These are phyloP conservation scores for Penicillium freii DNA, from an alignment of 2,329 filamentous ascomycete species.

Conservation along the genomic window DNA sequence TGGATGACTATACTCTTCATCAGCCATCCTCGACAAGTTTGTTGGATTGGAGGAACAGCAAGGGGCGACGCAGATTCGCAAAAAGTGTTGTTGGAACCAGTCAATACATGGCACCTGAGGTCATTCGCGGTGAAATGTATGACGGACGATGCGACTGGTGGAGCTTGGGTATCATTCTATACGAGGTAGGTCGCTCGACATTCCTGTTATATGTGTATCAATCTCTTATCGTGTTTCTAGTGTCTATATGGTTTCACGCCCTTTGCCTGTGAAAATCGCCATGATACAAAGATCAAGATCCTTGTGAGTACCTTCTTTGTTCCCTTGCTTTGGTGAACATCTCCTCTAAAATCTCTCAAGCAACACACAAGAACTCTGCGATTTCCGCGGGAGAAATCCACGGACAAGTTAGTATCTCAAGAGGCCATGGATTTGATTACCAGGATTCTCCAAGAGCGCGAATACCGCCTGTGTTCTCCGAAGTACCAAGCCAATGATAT, in stretches of 20 bases:
- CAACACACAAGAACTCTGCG: slow-evolving; percentile 67
- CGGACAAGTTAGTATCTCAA: slow-evolving; percentile 59
- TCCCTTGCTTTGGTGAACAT: slow-evolving; percentile 16
- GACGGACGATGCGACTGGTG: slow-evolving; percentile 96
- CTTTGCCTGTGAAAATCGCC: slow-evolving; percentile 77
- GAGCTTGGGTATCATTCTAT: slow-evolving; percentile 93
- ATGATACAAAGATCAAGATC: slow-evolving; percentile 83
- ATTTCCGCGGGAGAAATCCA: slow-evolving; percentile 62
- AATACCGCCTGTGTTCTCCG: slow-evolving; percentile 71
- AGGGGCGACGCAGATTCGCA: slow-evolving; percentile 69
- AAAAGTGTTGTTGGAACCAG: slow-evolving; percentile 90
- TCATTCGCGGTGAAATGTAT: slow-evolving; percentile 76
- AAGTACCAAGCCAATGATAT: slow-evolving; percentile 69
- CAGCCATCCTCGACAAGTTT: slow-evolving; percentile 50
- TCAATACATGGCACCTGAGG: slow-evolving; percentile 97
- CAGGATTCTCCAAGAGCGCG: slow-evolving; percentile 69
- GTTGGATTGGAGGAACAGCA: slow-evolving; percentile 67
- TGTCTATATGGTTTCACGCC: slow-evolving; percentile 91
- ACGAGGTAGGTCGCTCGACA: slow-evolving; percentile 56
- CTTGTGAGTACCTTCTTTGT: slow-evolving; percentile 53
- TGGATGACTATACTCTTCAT: slow-evolving; percentile 35
- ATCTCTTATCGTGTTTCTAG: slow-evolving; percentile 33
- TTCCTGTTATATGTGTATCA: background rate
- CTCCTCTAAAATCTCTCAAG: slow-evolving; percentile 41
- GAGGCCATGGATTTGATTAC: slow-evolving; percentile 76